phyloP scores from a whole-genome alignment of 2,329 filamentous ascomycete genomes.

The Torrubiella hemipterigena region DNA sequence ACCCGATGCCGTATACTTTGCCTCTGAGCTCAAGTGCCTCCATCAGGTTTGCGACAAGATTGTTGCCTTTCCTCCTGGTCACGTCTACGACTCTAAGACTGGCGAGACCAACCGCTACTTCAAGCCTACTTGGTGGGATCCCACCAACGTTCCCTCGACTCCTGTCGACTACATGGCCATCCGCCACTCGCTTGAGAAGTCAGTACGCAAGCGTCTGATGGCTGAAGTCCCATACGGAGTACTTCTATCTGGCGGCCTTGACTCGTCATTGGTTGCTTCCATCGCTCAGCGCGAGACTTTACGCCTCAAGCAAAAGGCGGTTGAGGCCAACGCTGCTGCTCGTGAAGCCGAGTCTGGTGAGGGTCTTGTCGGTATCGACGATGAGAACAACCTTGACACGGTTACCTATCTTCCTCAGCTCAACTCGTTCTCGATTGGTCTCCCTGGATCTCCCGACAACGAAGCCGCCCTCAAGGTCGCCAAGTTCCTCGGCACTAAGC shows the following conservation, averaged over 20 bases:
- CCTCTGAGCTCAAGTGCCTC: slow-evolving; percentile 90
- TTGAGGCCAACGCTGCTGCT: slow-evolving; percentile 33
- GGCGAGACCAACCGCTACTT: slow-evolving; percentile 79
- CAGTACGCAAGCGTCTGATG: slow-evolving; percentile 95
- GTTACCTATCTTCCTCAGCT: slow-evolving; percentile 87
- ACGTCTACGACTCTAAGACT: slow-evolving; percentile 91
- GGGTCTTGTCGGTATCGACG: slow-evolving; percentile 86
- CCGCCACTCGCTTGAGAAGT: slow-evolving; percentile 72
- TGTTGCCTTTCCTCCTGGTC: slow-evolving; percentile 84
- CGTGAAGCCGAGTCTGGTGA: slow-evolving; percentile 49
- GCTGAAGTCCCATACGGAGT: slow-evolving; percentile 98
- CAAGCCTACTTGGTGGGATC: slow-evolving; percentile 86
- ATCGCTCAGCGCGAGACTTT: slow-evolving; percentile 91
- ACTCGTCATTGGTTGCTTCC: slow-evolving; percentile 88
- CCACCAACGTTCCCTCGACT: slow-evolving; percentile 60
- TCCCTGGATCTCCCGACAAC: slow-evolving; percentile 85
- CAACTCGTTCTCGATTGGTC: slow-evolving; percentile 97
- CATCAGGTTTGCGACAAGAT: slow-evolving; percentile 93
- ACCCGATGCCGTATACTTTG: slow-evolving; percentile 83
- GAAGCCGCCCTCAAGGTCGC: slow-evolving; percentile 86
- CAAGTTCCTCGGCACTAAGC: slow-evolving; percentile 93
- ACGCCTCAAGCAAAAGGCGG: slow-evolving; percentile 56
- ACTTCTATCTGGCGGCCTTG: slow-evolving; percentile 83
- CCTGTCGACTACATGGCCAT: slow-evolving; percentile 77
- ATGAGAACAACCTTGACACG: slow-evolving; percentile 78